Conservation (phyloP, 495 filamentous ascomycete species). For the Xylaria intraflava region DNA sequence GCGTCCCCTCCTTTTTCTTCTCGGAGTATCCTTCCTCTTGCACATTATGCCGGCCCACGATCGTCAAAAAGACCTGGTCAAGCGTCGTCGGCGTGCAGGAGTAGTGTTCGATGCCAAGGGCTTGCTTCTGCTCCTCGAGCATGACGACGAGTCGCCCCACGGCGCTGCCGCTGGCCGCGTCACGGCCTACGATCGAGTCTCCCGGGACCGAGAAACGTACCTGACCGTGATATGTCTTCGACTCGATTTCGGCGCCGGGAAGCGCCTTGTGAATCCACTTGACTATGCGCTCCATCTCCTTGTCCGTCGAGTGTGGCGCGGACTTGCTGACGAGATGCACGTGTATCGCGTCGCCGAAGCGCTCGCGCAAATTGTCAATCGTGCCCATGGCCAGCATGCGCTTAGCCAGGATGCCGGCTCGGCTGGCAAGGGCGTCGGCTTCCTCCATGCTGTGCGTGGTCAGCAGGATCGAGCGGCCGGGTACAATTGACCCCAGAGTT, state of each 20-base stretch:
- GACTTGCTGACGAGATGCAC: slow-evolving; percentile 67
- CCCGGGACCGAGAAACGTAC: slow-evolving; percentile 68
- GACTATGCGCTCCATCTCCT: slow-evolving; percentile 58
- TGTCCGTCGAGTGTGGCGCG: slow-evolving; percentile 60
- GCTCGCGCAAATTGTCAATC: slow-evolving; percentile 49
- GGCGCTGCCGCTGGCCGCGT: slow-evolving; percentile 23
- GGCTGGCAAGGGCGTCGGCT: slow-evolving; percentile 62
- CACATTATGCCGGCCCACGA: slow-evolving; percentile 70
- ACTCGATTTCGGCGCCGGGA: slow-evolving; percentile 56
- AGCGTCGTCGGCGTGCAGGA: slow-evolving; percentile 74
- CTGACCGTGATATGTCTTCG: slow-evolving; percentile 74
- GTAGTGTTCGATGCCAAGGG: slow-evolving; percentile 68
- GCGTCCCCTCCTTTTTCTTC: slow-evolving; percentile 28
- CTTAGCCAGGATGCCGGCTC: slow-evolving; percentile 65
- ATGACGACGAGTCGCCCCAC: slow-evolving; percentile 61
- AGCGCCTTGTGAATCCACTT: slow-evolving; percentile 54
- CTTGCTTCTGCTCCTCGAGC: slow-evolving; percentile 60
- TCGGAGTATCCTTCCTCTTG: slow-evolving; percentile 64
- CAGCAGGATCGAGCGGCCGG: slow-evolving; percentile 56
- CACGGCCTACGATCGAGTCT: slow-evolving; percentile 14
- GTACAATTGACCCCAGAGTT: slow-evolving; percentile 51
- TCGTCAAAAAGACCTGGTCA: slow-evolving; percentile 80
- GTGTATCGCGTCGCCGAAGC: slow-evolving; percentile 56
- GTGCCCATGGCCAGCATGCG: slow-evolving; percentile 66
- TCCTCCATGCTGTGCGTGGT: slow-evolving; percentile 83